phyloP scores from a whole-genome alignment of 805 yeast species.

The Saccharomycopsis olivae region DNA sequence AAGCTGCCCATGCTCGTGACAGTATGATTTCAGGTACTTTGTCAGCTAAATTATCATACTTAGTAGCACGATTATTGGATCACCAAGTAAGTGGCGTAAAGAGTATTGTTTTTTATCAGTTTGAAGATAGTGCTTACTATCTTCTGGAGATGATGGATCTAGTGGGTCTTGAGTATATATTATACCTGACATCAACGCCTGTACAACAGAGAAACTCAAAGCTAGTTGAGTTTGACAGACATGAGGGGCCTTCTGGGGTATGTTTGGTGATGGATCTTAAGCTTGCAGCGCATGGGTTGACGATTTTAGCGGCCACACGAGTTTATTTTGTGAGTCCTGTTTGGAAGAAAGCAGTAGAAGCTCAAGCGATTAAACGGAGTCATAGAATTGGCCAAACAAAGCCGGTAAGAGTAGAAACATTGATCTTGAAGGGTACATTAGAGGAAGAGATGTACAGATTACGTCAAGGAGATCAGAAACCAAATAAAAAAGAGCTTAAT shows the following conservation, averaged over 20 bases:
- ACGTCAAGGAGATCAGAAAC: slow-evolving; percentile 16
- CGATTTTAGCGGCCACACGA: slow-evolving; percentile 55
- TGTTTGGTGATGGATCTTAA: slow-evolving; percentile 56
- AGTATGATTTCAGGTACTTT: slow-evolving; percentile 42
- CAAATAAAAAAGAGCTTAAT: slow-evolving; percentile 16
- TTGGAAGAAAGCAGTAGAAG: slow-evolving; percentile 60
- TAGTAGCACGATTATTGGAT: slow-evolving; percentile 42
- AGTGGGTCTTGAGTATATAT: slow-evolving; percentile 46
- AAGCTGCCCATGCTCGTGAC: background rate
- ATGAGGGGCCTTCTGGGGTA: slow-evolving; percentile 34
- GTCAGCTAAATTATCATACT: slow-evolving; percentile 53
- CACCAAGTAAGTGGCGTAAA: slow-evolving; percentile 38
- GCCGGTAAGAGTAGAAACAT: slow-evolving; percentile 60
- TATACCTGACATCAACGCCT: slow-evolving; percentile 53
- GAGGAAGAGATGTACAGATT: slow-evolving; percentile 56
- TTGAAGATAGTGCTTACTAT: slow-evolving; percentile 62
- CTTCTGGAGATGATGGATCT: slow-evolving; percentile 54
- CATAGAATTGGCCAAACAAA: slow-evolving; percentile 63
- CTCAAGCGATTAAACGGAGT: slow-evolving; percentile 69
- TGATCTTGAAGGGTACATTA: slow-evolving; percentile 49
- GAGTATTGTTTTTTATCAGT: slow-evolving; percentile 57
- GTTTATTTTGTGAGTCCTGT: slow-evolving; percentile 66
- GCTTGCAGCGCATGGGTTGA: slow-evolving; percentile 60
- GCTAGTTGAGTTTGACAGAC: slow-evolving; percentile 38
- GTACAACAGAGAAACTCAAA: slow-evolving; percentile 41